These are phyloP conservation scores for Pyrus hybrid DNA, from an alignment of 331 rosid species.

Conservation along the genomic window DNA sequence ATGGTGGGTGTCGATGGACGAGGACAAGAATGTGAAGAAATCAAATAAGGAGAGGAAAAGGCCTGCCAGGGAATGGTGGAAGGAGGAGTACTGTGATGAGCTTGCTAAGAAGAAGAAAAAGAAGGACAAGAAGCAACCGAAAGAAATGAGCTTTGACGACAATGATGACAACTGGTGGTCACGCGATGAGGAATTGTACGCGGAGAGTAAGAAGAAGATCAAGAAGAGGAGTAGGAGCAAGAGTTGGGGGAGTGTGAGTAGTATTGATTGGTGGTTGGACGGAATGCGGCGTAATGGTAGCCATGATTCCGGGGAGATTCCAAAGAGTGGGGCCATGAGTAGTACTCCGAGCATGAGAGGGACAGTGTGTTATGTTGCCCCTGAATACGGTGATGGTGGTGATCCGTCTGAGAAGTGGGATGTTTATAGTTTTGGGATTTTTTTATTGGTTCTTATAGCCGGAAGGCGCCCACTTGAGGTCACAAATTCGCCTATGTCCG, in stretches of 20 bases:
- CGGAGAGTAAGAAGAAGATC: conserved; percentile 42
- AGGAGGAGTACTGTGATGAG: conserved; percentile 76
- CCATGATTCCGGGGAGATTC: conserved; percentile 74
- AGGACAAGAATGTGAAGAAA: conserved; percentile 30
- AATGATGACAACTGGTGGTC: conserved; percentile 40
- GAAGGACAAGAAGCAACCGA: conserved; percentile 33
- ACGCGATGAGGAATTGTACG: conserved; percentile 45
- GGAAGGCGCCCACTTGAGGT: conserved; percentile 95
- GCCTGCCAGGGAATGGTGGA: conserved; percentile 95
- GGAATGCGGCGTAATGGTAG: conserved; percentile 55
- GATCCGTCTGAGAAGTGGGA: conserved; percentile 82
- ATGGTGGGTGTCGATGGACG: conserved; percentile 96
- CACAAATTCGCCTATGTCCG: conserved; percentile 65
- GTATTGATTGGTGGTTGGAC: conserved; percentile 76
- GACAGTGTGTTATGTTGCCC: conserved; percentile 91
- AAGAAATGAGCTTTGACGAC: conserved; percentile 22
- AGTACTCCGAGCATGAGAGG: conserved; percentile 98
- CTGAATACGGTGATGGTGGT: conserved; percentile 72
- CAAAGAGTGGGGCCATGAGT: conserved; percentile 79
- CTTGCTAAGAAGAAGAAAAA: conserved; percentile 52
- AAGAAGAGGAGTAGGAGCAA: conserved; percentile 24
- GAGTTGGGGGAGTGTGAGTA: conserved; percentile 49
- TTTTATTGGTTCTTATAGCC: conserved; percentile 67
- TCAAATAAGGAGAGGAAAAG: conserved; percentile 51
- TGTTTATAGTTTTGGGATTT: conserved; percentile 83